Evolutionary conservation across 1,284 basidiomycete genomes (phyloP).

Genomic region (Sanghuangporus baumii): DNA sequence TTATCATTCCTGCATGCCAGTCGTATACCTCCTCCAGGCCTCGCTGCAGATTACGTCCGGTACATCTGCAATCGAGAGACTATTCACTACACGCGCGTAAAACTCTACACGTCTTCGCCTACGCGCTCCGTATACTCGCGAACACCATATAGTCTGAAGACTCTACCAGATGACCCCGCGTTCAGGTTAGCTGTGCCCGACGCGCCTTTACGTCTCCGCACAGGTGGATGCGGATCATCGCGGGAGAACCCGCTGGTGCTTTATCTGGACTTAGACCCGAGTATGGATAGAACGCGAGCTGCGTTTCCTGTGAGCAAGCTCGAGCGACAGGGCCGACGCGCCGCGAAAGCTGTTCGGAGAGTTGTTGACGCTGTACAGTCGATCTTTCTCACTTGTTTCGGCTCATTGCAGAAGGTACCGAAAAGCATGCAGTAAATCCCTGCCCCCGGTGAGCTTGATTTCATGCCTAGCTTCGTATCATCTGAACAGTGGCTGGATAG

Average conservation of each 20-base stretch:
- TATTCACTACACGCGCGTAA: constrained; percentile 10
- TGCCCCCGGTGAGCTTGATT: neutral
- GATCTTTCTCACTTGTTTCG: constrained; percentile 2
- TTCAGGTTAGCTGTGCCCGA: neutral
- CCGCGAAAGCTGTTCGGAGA: constrained; percentile 1
- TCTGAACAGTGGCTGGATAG: neutral
- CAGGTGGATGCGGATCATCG: constrained; percentile 3
- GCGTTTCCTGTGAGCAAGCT: constrained; percentile 1
- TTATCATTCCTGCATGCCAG: constrained; percentile 10
- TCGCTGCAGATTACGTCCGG: constrained; percentile 8
- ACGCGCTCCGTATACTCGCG: neutral
- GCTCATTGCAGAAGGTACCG: constrained; percentile 12
- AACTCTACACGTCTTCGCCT: constrained; percentile 10
- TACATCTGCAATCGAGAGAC: constrained; percentile 13
- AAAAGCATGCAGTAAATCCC: constrained; percentile 9
- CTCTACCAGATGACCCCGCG: constrained; percentile 6
- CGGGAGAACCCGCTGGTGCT: constrained; percentile 9
- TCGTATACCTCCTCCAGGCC: constrained; percentile 8
- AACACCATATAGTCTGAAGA: neutral
- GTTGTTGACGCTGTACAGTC: neutral
- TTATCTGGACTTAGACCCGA: constrained; percentile 11
- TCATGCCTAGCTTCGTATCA: neutral
- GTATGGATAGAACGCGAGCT: constrained; percentile 8
- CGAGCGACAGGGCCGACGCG: constrained; percentile 1
- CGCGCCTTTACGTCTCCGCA: neutral